Evolutionary conservation across 306 rosid genomes (phyloP).

Genomic region (Myrica gale): DNA sequence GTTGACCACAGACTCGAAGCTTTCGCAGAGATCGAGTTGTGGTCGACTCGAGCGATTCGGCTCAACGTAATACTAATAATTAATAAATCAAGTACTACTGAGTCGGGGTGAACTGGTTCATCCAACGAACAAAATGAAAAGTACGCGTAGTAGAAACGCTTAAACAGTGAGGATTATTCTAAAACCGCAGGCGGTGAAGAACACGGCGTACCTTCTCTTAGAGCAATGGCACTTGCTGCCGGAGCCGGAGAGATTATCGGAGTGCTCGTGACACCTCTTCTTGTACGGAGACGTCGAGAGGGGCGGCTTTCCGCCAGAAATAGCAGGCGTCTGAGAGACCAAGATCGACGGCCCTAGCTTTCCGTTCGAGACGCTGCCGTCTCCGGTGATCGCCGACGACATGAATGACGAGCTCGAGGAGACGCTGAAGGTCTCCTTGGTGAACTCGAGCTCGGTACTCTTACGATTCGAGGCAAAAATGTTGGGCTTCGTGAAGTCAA

Average conservation of each 20-base stretch:
- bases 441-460: conserved; percentile 53
- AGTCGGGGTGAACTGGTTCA: conserved; percentile 18
- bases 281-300: conserved; percentile 43
- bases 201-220: conserved; percentile 62
- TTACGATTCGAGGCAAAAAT: conserved; percentile 36
- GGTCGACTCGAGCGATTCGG: conserved; percentile 18
- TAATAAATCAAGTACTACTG: background rate
- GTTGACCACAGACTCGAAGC: conserved; percentile 35
- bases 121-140: background rate
- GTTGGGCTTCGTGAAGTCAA: conserved; percentile 70
- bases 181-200: conserved; percentile 7
- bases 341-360: conserved; percentile 68
- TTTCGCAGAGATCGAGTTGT: background rate
- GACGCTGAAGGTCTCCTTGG: conserved; percentile 67
- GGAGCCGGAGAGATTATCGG: conserved; percentile 57
- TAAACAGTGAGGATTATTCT: background rate
- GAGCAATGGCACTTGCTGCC: conserved; percentile 77
- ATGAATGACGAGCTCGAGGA: conserved; percentile 81
- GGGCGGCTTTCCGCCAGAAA: conserved; percentile 68
- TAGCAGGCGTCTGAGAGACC: conserved; percentile 36
- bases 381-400: conserved; percentile 89
- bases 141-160: background rate
- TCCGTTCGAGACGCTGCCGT: conserved; percentile 83
- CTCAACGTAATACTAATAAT: background rate
- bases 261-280: conserved; percentile 68